Conservation (phyloP, 2,329 filamentous ascomycete genomes). For the Fusarium pininemorale region DNA sequence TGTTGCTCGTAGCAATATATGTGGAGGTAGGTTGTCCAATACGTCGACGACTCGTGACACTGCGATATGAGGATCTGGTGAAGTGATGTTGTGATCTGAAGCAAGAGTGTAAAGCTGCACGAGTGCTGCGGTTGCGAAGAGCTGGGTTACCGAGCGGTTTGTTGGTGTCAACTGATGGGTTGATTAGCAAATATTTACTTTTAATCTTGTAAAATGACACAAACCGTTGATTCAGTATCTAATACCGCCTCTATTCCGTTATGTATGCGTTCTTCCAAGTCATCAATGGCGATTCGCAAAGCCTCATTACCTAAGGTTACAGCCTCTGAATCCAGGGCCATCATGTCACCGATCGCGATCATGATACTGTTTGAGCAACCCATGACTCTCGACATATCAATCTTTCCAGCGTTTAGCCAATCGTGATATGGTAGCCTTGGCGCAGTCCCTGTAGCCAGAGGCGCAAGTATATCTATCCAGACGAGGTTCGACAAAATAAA, state of each 20-base stretch:
- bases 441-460: conserved; percentile 7
- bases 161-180: neutral
- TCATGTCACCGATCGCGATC: conserved; percentile 28
- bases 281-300: neutral
- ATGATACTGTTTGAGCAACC: conserved; percentile 35
- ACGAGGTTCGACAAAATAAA: conserved; percentile 31
- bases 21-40: conserved; percentile 1
- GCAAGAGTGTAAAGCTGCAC: conserved; percentile 20
- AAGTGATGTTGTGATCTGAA: neutral
- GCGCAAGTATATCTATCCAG: conserved; percentile 35
- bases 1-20: conserved; percentile 18
- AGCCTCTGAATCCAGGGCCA: neutral
- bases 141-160: neutral
- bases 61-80: neutral
- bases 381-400: conserved; percentile 35
- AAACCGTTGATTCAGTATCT: neutral
- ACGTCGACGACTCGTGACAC: conserved; percentile 18
- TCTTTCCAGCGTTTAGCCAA: conserved; percentile 7
- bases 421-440: conserved; percentile 14
- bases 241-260: neutral
- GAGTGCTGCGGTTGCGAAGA: conserved; percentile 26
- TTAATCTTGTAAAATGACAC: fast-evolving
- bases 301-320: fast-evolving
- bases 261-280: neutral
- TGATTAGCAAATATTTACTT: neutral